Evolutionary conservation across 768 basidiomycete genomes (phyloP).

Genomic region (Rhodosporidiobolus sp.): DNA sequence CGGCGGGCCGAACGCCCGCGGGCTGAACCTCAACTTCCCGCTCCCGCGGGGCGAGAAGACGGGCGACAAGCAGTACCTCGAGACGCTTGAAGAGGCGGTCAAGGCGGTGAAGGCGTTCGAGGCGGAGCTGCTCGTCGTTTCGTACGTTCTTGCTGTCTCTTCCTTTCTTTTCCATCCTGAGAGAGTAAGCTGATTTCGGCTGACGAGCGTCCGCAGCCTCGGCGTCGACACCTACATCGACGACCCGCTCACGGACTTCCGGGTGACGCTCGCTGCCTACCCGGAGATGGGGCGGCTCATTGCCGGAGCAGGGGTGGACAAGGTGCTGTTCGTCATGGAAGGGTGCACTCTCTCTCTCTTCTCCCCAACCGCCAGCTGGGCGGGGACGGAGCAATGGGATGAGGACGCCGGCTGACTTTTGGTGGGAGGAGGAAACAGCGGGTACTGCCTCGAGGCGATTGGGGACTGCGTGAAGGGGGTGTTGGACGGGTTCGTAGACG

Average conservation of each 20-base stretch:
- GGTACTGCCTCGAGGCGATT: constrained; percentile 46
- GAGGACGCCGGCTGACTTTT: too few relatives aligned
- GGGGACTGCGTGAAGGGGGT: constrained; percentile 47
- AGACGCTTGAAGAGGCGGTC: constrained; percentile 39
- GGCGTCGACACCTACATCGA: constrained; percentile 50
- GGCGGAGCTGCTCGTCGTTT: constrained; percentile 47
- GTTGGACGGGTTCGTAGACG: constrained; percentile 42
- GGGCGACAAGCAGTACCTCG: constrained; percentile 45
- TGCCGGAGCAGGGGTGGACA: constrained; percentile 27
- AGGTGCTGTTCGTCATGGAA: constrained; percentile 50
- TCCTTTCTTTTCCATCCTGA: too few relatives aligned
- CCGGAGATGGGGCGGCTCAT: constrained; percentile 44
- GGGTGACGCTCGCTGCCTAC: constrained; percentile 46
- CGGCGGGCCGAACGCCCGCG: constrained; percentile 44
- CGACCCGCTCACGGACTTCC: constrained; percentile 48
- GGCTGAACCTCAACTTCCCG: constrained; percentile 47
- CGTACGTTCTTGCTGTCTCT: constrained; percentile 30
- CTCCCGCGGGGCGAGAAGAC: constrained; percentile 43
- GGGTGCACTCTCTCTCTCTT: constrained; percentile 42
- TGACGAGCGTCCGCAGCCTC: constrained; percentile 43
- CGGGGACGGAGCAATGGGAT: background rate
- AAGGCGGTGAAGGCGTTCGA: constrained; percentile 38
- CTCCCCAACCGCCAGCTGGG: background rate
- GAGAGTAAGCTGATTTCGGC: too few relatives aligned
- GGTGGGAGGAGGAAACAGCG: too few relatives aligned